A percentile compares a stretch with the other conserved stretches of the same genome.
Conservation (phyloP, 306 rosid genomes). For the Spatholobus suberectus region DNA sequence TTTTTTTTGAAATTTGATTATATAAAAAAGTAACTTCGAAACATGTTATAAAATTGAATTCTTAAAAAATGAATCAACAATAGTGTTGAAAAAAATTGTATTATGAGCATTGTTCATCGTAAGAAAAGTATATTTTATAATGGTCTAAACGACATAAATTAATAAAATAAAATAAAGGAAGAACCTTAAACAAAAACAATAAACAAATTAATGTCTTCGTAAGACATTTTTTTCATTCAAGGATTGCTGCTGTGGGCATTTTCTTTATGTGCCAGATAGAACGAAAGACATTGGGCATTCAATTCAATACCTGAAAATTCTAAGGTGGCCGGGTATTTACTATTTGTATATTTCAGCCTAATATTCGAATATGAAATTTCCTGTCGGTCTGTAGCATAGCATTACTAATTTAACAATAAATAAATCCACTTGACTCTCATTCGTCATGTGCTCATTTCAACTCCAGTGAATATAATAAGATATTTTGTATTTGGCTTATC, state of each 20-base stretch:
- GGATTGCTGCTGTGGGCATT: not conserved
- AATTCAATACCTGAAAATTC: not conserved
- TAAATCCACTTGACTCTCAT: slow-evolving; percentile 23
- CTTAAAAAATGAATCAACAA: not conserved
- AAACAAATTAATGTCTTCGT: not conserved
- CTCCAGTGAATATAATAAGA: not conserved
- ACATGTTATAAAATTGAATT: not conserved
- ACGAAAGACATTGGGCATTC: not conserved
- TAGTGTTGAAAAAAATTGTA: not conserved
- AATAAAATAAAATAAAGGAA: not conserved
- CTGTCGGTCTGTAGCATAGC: not conserved
- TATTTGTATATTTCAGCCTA: not conserved
- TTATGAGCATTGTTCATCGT: not conserved
- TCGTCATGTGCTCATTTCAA: not conserved
- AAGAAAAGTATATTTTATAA: not conserved
- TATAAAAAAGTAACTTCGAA: not conserved
- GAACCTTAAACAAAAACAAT: not conserved
- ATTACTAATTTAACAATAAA: not conserved
- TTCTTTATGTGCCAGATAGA: not conserved
- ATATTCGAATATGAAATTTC: not conserved
- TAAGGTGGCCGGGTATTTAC: not conserved
- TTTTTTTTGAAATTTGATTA: not conserved
- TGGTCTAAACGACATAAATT: not conserved
- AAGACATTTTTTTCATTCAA: not conserved
- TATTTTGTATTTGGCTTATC: not conserved